Conservation (phyloP, 163 green algal genomes). For the Scenedesmus sp. region DNA sequence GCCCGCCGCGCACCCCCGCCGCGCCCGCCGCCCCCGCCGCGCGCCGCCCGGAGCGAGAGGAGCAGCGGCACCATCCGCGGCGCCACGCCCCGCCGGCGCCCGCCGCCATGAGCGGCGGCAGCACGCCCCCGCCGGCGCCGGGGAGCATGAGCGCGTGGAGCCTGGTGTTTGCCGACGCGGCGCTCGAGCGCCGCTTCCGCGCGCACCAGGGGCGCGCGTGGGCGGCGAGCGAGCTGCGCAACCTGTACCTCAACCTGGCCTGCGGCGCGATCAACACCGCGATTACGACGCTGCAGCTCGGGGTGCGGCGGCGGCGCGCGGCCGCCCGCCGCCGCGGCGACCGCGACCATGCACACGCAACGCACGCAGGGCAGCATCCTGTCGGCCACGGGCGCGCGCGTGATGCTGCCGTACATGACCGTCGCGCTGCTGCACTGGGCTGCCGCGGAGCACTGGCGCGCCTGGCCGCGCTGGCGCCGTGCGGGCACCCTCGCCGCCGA, state of each 20-base stretch:
- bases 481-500: neutral
- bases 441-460: neutral
- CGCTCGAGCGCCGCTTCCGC: neutral
- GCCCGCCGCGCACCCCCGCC: no score
- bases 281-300: constrained; percentile 1
- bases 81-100: no score
- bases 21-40: no score
- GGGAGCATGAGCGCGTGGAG: neutral
- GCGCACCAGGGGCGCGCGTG: neutral
- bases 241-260: constrained; percentile 8
- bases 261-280: constrained; percentile 12
- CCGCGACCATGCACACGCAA: neutral
- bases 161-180: neutral
- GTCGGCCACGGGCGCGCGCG: neutral
- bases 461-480: neutral
- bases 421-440: neutral
- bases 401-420: constrained; percentile 30
- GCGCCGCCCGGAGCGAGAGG: no score
- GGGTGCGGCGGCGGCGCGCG: neutral
- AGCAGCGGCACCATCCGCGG: no score
- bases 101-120: neutral
- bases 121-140: constrained; percentile 1
- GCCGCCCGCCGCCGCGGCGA: no score
- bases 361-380: neutral
- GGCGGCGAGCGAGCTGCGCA: constrained; percentile 16